Base-by-base conservation (phyloP, 139 green algal species). In the Deuterostichococcus epilithicus region DNA sequence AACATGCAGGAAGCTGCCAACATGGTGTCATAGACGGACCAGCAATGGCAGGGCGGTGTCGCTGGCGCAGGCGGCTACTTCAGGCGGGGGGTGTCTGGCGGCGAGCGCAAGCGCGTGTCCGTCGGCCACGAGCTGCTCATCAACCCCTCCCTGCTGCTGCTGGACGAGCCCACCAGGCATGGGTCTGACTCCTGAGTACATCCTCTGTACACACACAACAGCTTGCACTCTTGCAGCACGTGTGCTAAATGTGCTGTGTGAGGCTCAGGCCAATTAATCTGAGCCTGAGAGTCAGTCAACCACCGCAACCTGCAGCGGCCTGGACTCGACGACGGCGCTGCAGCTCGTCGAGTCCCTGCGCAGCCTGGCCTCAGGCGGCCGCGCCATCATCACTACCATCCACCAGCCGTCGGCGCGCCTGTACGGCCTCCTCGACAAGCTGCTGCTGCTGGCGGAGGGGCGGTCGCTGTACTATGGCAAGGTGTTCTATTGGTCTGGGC, bases 301-400 rank as follows among this genome's bases (percentile, higher is more conserved):
- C 30, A 70, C 3, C 34, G 1, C 15, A 60, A 60, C 13, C 30
- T 69, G 28, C 74, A 73, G 84, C 26, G 91, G 93, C 6, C 84
- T 97, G 69, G 95, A 99, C 87, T 87, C 78, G 59, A 98, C 95
- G 22, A 98, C 95, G 1, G 91, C 92, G 26, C 90, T 97, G 78
- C 84, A 89, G 42, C 83, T 98, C 36, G 72, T 98, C 73, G 80
- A 82, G 37, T 92, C 86, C 3, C 84, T 97, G 68, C 80, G 87
- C 22, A 47, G 74, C 37, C 86, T 97, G 73, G 91, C 92, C 1
- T 42, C 76, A 26, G 92, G 90, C 8, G 94, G 94, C 33, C 84
- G 89, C 25, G 86, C 89, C 34, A 86, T 97, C 45, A 71, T 97
- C 8, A 92, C 91, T 74, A 98, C 95, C 77, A 97, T 98, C 80